Conservation (phyloP, 441 rosid genomes). For the Erysimum cheiri region DNA sequence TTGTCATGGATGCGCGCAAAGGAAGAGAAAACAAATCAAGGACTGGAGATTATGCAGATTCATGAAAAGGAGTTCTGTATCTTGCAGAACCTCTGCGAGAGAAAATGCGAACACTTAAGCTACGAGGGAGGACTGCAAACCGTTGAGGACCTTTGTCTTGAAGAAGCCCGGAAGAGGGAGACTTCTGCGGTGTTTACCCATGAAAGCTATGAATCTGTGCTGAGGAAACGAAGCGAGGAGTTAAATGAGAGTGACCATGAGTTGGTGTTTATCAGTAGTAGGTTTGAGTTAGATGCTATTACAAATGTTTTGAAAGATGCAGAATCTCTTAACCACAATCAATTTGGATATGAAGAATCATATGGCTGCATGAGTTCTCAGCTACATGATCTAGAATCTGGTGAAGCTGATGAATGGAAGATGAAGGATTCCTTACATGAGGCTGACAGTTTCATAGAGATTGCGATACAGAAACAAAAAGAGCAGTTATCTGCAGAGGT, state of each 20-base stretch:
- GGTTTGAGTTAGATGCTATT: conserved; percentile 76
- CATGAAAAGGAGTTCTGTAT: conserved; percentile 81
- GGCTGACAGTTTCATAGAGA: conserved; percentile 74
- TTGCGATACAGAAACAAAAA: conserved; percentile 81
- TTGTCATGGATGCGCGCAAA: conserved; percentile 64
- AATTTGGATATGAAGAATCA: conserved; percentile 70
- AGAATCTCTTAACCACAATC: conserved; percentile 70
- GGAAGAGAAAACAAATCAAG: conserved; percentile 77
- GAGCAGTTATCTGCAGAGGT: conserved; percentile 86
- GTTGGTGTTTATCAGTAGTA: conserved; percentile 48
- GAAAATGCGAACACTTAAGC: conserved; percentile 76
- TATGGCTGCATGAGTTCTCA: conserved; percentile 65
- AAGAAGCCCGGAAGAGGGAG: conserved; percentile 85
- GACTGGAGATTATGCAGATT: conserved; percentile 68
- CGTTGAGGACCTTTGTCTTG: conserved; percentile 77
- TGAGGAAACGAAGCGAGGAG: conserved; percentile 75
- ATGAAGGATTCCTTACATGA: conserved; percentile 68
- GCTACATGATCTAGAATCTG: conserved; percentile 84
- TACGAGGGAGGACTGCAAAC: conserved; percentile 84
- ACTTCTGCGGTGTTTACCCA: conserved; percentile 51
- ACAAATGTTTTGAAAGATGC: conserved; percentile 77
- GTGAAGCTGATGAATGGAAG: conserved; percentile 77
- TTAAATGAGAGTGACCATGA: conserved; percentile 59
- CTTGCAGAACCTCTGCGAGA: conserved; percentile 80
- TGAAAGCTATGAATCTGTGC: conserved; percentile 67